Conservation (phyloP, 2,329 filamentous ascomycete genomes). For the Corynespora cassiicola region DNA sequence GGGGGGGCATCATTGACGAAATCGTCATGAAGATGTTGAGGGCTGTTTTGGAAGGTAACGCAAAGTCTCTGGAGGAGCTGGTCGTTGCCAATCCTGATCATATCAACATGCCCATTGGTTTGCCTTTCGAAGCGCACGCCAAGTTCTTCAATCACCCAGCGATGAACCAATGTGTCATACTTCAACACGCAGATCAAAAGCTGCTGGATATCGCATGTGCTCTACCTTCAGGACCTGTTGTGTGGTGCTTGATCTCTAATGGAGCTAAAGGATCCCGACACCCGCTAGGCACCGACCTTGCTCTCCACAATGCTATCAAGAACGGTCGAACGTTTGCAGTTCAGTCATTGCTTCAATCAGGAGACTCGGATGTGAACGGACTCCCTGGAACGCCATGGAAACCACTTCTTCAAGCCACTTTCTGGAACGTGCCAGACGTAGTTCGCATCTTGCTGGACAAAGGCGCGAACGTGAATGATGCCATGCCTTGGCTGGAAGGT, state of each 20-base stretch:
- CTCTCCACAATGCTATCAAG: constrained; percentile 44
- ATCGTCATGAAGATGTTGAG: constrained; percentile 35
- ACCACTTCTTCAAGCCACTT: constrained; percentile 38
- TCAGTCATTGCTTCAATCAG: constrained; percentile 28
- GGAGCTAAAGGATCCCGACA: constrained; percentile 37
- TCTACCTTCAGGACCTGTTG: constrained; percentile 30
- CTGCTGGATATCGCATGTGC: constrained; percentile 40
- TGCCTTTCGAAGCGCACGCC: constrained; percentile 32
- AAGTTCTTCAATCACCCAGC: constrained; percentile 34
- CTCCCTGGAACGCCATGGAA: constrained; percentile 30
- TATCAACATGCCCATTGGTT: constrained; percentile 37
- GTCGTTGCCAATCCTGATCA: constrained; percentile 28
- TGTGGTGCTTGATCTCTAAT: constrained; percentile 35
- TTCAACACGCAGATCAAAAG: constrained; percentile 39
- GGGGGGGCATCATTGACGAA: constrained; percentile 13
- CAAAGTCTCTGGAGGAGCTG: constrained; percentile 30
- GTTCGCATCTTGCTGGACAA: constrained; percentile 35
- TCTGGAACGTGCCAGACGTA: constrained; percentile 37
- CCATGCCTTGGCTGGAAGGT: constrained; percentile 12
- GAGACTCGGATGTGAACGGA: constrained; percentile 34
- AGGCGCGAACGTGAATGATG: constrained; percentile 35
- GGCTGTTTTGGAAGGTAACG: constrained; percentile 30
- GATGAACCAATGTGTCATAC: constrained; percentile 29
- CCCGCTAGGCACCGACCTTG: constrained; percentile 38
- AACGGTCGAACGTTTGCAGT: constrained; percentile 38